Conservation (phyloP, 129 eudicot genomes). For the Sambucus nigra region DNA sequence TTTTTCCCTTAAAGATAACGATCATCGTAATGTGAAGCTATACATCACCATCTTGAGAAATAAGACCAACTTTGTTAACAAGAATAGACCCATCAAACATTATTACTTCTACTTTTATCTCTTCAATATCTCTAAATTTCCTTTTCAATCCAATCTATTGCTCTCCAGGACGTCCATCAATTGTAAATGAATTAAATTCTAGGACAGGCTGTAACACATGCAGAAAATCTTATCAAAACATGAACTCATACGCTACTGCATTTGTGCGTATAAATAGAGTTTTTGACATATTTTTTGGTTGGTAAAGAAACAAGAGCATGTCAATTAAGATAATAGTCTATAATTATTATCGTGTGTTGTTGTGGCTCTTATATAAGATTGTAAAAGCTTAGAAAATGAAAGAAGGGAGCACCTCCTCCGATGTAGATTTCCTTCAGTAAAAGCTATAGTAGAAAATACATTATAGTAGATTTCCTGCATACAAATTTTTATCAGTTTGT, state of each 20-base stretch:
- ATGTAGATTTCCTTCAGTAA: no score
- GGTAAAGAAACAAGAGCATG: no score
- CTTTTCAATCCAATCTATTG: conserved; percentile 71
- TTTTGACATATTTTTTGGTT: no score
- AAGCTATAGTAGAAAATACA: no score
- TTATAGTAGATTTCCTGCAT: no score
- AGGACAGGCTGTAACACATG: conserved; percentile 34
- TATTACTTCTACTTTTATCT: conserved; percentile 77
- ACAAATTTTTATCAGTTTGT: no score
- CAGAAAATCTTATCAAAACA: conserved; percentile 3
- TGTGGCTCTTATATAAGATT: no score
- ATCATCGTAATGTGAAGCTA: conserved; percentile 57
- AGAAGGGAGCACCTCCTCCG: no score
- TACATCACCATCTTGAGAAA: conserved; percentile 38
- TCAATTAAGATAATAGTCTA: no score
- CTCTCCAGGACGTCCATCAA: conserved; percentile 78
- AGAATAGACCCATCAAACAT: conserved; percentile 69
- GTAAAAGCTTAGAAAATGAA: no score
- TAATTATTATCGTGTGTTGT: no score
- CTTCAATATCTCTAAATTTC: conserved; percentile 64
- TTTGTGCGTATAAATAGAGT: no score
- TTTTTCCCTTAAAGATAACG: conserved; percentile 51
- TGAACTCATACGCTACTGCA: neutral
- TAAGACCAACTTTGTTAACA: conserved; percentile 24
- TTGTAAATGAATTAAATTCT: conserved; percentile 40